Percentiles rank a stretch among this genome's conserved stretches.
Conservation (phyloP, 2,329 filamentous ascomycete genomes). For the Cordyceps cicadae region DNA sequence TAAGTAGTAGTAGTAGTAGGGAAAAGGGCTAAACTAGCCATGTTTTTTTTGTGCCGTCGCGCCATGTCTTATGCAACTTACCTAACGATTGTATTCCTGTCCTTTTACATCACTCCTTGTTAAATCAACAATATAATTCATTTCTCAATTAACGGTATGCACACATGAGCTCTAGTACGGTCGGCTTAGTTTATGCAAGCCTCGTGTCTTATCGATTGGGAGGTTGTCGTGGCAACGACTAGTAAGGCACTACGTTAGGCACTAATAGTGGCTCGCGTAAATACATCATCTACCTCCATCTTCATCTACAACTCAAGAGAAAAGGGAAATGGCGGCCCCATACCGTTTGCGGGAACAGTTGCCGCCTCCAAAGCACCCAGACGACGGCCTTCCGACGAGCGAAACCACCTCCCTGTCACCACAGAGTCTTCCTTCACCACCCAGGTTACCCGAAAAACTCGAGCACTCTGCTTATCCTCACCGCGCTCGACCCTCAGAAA, state of each 20-base stretch:
- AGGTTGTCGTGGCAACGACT: not conserved
- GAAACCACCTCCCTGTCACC: not conserved
- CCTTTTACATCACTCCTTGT: too few relatives aligned
- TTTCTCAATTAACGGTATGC: too few relatives aligned
- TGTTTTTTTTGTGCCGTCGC: too few relatives aligned
- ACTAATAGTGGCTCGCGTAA: not conserved
- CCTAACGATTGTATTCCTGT: too few relatives aligned
- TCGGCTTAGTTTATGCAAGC: not conserved
- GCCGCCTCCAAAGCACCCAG: not conserved
- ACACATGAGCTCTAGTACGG: not conserved
- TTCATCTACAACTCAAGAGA: not conserved
- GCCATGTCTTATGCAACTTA: too few relatives aligned
- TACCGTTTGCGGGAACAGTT: not conserved
- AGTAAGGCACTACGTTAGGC: not conserved
- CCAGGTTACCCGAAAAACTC: not conserved
- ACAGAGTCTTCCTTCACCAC: not conserved
- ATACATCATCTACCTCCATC: slow-evolving; percentile 1
- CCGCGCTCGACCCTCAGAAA: not conserved
- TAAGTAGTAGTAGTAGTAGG: too few relatives aligned
- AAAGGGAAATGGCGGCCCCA: not conserved
- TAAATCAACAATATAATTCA: too few relatives aligned
- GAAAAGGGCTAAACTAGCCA: too few relatives aligned
- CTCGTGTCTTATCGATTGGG: not conserved
- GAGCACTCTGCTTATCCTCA: not conserved
- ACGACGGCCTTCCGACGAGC: not conserved